Evolutionary conservation across 1,284 basidiomycete species (phyloP), one percentile per base, ranked within the genome.

Genomic region (Leccinum fallax): DNA sequence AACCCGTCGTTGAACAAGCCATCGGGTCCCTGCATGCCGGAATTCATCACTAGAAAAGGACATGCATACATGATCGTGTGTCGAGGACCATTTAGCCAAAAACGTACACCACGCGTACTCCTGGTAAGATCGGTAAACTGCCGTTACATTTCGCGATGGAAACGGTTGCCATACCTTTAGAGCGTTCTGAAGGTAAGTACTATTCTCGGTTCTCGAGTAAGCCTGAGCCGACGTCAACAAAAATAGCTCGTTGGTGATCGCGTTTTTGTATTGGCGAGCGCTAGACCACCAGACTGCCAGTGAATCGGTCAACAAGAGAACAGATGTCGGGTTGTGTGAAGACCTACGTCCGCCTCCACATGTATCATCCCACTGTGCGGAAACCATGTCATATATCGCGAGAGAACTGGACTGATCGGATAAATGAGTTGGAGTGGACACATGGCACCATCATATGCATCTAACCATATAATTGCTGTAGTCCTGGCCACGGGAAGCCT

Each of bases 201-300:
- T 65, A 28, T 77, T 75, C 1, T 70, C 59, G 46, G 71, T 78
- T 57, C 81, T 74, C 51, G 80, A 64, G 67, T 80, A 84, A 11
- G 79, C 82, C 43, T 72, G 63, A 4, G 83, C 83, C 2, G 84
- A 85, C 11, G 79, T 76, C 48, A 80, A 72, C 21, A 85, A 74
- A 73, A 83, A 85, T 9, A 85, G 74, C 60, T 85, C 78, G 64
- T 85, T 85, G 21, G 84, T 85, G 61, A 85, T 80, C 6, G 84
- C 82, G 61, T 85, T 85, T 73, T 85, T 85, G 75, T 85, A 85
- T 0, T 76, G 80, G 65, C 81, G 80, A 21, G 75, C 82, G 8
- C 77, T 78, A 13, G 79, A 80, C 84, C 84, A 85, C 83, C 84
- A 85, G 15, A 85, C 83, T 84, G 36, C 2, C 13, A 32, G 7